Evolutionary conservation across 768 basidiomycete genomes (phyloP), one percentile per base, ranked within the genome.

Genomic region (Dacryopinax primogenitus): DNA sequence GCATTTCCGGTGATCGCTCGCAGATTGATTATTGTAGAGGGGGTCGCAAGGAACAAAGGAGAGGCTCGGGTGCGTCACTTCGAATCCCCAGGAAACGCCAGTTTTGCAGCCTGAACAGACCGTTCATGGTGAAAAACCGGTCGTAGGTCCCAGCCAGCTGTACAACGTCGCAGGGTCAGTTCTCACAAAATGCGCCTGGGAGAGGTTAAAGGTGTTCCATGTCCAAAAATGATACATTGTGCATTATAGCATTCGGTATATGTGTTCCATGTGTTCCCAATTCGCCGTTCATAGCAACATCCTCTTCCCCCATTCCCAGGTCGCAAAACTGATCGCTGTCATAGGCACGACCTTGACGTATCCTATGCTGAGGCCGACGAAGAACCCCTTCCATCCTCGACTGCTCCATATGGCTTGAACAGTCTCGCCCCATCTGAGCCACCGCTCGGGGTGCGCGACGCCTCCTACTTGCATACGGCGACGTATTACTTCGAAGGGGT

Each of bases 401-500:
- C 79, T 73, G 4, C 72, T 71, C 80, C 86, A 94, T 28, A 97
- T 83, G 6, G 76, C 72, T 63, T 74, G 74, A n/a, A 85, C 80
- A 0, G 90, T 92, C 76, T 95, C 91, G 63, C 82, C 80, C 82
- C 88, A 91, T 1, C 84, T 80, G 28, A 94, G 72, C 83, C 88
- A 91, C 36, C 84, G 78, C 69, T 86, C 86, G 0, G 90, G 89
- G 39, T 79, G 79, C 21, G 85, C 85, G 39, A 90, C 80, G 1
- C 94, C 92, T 1, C 92, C 93, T 1, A 97, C 92, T 75, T 98
- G 94, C 92, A 96, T 95, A 64, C 91, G 81, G 68, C 95, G 78
- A 62, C 95, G 83, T 23, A 94, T 80, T 63, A 98, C 87, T 72
- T 98, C 95, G 72, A 97, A 92, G 2, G 95, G 95, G 74, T 98